phyloP scores from a whole-genome alignment of 768 basidiomycete species.

The Amylocystis lapponica region DNA sequence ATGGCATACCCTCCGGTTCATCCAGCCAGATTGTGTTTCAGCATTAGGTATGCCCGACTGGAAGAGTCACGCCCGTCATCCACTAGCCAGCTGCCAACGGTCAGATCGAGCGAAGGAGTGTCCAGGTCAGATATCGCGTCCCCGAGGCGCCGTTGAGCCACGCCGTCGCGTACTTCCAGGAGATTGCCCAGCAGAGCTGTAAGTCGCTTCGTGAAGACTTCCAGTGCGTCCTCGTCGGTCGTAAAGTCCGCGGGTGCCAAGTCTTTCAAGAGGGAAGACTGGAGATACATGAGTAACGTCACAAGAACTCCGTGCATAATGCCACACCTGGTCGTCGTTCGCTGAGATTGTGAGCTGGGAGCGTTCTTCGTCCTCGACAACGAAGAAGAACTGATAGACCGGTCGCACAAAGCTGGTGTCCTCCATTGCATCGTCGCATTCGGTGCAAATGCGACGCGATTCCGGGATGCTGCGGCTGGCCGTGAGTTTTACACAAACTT shows the following conservation, averaged over 20 bases:
- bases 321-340: slow-evolving; percentile 40
- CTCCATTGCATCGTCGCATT: slow-evolving; percentile 46
- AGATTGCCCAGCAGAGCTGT: slow-evolving; percentile 44
- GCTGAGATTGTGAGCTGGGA: slow-evolving; percentile 39
- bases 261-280: slow-evolving; percentile 33
- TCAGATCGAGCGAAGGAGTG: slow-evolving; percentile 8
- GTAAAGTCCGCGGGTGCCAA: slow-evolving; percentile 39
- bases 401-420: slow-evolving; percentile 33
- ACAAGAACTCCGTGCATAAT: background rate
- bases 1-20: too few species aligned
- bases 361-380: slow-evolving; percentile 45
- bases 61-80: background rate
- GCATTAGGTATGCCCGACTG: background rate
- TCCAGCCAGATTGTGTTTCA: too few species aligned
- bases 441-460: slow-evolving; percentile 35
- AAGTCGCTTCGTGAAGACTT: slow-evolving; percentile 35
- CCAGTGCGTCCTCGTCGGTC: slow-evolving; percentile 33
- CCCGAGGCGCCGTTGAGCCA: slow-evolving; percentile 4
- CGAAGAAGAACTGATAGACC: slow-evolving; percentile 44
- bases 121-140: background rate
- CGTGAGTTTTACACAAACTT: background rate
- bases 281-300: slow-evolving; percentile 8
- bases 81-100: slow-evolving; percentile 9
- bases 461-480: slow-evolving; percentile 35
- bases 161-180: slow-evolving; percentile 31